Evolutionary conservation across 345 rosid species (phyloP).

Genomic region (Clarkia xantiana): DNA sequence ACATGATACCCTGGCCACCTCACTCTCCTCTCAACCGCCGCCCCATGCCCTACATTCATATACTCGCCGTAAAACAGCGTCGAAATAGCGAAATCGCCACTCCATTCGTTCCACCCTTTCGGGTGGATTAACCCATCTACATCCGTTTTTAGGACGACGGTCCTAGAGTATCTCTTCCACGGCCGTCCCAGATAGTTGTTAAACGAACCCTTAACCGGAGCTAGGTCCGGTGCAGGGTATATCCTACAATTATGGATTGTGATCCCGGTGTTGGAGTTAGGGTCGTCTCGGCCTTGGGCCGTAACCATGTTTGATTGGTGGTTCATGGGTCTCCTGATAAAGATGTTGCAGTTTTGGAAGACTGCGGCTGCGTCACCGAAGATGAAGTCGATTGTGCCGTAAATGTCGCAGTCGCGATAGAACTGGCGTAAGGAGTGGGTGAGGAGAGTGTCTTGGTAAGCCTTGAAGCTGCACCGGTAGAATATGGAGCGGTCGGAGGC

Average conservation of each 20-base stretch:
- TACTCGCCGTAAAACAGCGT: slow-evolving; percentile 55
- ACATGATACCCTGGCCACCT: slow-evolving; percentile 64
- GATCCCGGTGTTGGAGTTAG: slow-evolving; percentile 40
- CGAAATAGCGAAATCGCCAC: slow-evolving; percentile 32
- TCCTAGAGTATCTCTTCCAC: slow-evolving; percentile 21
- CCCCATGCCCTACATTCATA: slow-evolving; percentile 41
- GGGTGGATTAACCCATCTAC: slow-evolving; percentile 45
- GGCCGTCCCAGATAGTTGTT: slow-evolving; percentile 26
- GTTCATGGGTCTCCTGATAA: slow-evolving; percentile 38
- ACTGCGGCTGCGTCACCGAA: slow-evolving; percentile 52
- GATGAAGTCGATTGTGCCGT: too few relatives aligned
- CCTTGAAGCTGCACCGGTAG: slow-evolving; percentile 54
- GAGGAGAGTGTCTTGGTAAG: slow-evolving; percentile 57
- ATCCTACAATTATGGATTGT: slow-evolving; percentile 37
- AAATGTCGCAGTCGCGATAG: slow-evolving; percentile 56
- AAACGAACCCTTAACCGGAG: slow-evolving; percentile 17
- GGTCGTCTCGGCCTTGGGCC: slow-evolving; percentile 50
- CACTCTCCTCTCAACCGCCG: slow-evolving; percentile 22
- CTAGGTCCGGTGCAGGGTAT: slow-evolving; percentile 27
- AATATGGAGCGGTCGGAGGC: slow-evolving; percentile 44
- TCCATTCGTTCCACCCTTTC: slow-evolving; percentile 52
- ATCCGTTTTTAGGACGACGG: slow-evolving; percentile 22
- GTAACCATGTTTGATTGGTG: slow-evolving; percentile 47
- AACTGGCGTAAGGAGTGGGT: slow-evolving; percentile 49
- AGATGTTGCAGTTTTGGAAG: slow-evolving; percentile 62